Base-by-base conservation (phyloP, 2,329 filamentous ascomycete species). In the Fragosphaeria purpurea region DNA sequence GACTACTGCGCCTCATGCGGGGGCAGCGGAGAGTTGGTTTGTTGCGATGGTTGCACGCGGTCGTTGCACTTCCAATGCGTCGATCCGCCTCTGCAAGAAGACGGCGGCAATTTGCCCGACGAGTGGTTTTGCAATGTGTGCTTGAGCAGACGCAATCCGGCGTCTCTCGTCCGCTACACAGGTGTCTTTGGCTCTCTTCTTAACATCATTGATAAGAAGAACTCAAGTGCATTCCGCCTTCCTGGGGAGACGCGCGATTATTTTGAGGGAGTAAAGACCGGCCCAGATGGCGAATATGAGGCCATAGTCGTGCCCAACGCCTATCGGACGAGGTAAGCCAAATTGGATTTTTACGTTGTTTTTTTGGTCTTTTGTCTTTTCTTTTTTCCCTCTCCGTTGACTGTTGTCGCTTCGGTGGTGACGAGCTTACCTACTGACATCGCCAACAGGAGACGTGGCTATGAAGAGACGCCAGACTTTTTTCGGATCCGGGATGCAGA, bases 1-100 rank as follows among this genome's bases (percentile, higher is more conserved):
- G 91, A 97, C 65, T 85, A 85, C 62, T 98, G 91, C 71, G 84
- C 84, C 55, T 82, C 88, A 44, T 98, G 93, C 69, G 81, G 84
- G 61, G 86, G 85, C 56, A 85, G 81, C 58, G 91, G 91, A 51
- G 82, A 88, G 59, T 78, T 98, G 56, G 77, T 97, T 57, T 96
- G 90, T 69, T 98, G 93, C 67, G 93, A 97, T 70, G 87, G 86
- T 55, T 98, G 93, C 69, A 80, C 84, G 54, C 82, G 88, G 58
- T 88, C 90, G 6, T 96, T 94, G 68, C 93, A 97, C 67, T 88
- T 93, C 64, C 76, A 80, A 53, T 97, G 93, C 65, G 80, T 93
- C 58, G 85, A 94, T 65, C 89, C 91, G 55, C 85, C 88, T 40
- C 72, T 88, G 58, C 75, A 81, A 50, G 75, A 82, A 50, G 76